Percentiles rank a stretch among this genome's conserved stretches.
These are phyloP conservation scores for Lotus japonicus DNA, from an alignment of 306 rosid species.

Conservation along the genomic window DNA sequence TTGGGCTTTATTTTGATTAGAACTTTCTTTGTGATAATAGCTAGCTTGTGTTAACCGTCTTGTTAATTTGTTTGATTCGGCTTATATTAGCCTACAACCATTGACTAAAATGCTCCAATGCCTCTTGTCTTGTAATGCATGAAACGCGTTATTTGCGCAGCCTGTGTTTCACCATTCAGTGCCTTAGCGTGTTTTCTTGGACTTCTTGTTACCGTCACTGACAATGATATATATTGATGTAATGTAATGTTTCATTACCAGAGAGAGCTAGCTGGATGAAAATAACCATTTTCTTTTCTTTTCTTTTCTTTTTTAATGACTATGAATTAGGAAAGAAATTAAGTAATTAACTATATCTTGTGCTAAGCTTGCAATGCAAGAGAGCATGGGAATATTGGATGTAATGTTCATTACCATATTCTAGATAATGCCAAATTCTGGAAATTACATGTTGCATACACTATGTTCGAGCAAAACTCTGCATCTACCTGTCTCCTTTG, in stretches of 20 bases:
- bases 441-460: neutral
- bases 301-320: neutral
- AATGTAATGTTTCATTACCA: constrained; percentile 1
- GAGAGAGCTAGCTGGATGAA: constrained; percentile 30
- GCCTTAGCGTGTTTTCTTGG: constrained; percentile 26
- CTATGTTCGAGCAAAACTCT: neutral
- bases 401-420: neutral
- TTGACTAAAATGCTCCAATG: constrained; percentile 17
- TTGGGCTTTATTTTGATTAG: neutral
- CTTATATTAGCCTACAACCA: neutral
- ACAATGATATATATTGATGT: constrained; percentile 12
- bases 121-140: constrained; percentile 21
- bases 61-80: neutral
- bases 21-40: neutral
- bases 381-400: too few species aligned
- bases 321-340: neutral
- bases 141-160: constrained; percentile 32
- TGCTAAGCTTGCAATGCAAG: too few species aligned
- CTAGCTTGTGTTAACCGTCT: neutral
- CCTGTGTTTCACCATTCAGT: constrained; percentile 7
- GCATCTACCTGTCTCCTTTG: constrained; percentile 14
- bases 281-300: constrained; percentile 7
- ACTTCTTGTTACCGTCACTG: constrained; percentile 33
- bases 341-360: too few species aligned
- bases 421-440: neutral